Percentiles rank a stretch among this genome's conserved stretches.
Evolutionary conservation across 345 rosid genomes (phyloP).

Genomic region (Hibiscus trionum): DNA sequence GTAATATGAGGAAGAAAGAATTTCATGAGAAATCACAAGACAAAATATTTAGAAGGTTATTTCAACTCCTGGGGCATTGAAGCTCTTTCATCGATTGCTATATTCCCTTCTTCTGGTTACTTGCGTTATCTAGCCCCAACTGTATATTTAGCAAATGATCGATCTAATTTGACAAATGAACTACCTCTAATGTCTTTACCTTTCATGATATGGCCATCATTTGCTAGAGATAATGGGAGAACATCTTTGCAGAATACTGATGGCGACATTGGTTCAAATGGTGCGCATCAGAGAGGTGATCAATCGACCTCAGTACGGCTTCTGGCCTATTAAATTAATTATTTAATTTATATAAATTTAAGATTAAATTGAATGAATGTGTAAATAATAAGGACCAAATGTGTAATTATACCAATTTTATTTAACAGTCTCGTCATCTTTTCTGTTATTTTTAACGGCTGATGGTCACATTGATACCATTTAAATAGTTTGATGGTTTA

Average conservation of each 20-base stretch:
- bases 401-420: too few species aligned
- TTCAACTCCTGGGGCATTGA: not conserved
- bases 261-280: constrained; percentile 30
- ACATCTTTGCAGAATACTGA: constrained; percentile 31
- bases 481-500: too few species aligned
- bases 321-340: constrained; percentile 39
- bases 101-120: constrained; percentile 54
- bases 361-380: too few species aligned
- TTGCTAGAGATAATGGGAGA: constrained; percentile 39
- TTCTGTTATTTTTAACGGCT: too few species aligned
- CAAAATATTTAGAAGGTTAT: not conserved
- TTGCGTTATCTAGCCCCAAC: constrained; percentile 56
- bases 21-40: not conserved
- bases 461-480: too few species aligned
- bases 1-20: not conserved
- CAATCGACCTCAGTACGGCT: constrained; percentile 43
- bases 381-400: too few species aligned
- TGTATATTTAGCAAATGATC: constrained; percentile 42
- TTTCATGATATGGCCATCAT: constrained; percentile 39
- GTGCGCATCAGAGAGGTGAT: constrained; percentile 35
- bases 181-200: constrained; percentile 47
- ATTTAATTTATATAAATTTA: too few species aligned
- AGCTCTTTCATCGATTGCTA: constrained; percentile 43
- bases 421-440: too few species aligned
- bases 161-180: constrained; percentile 43